Conservation (phyloP, 2,329 filamentous ascomycete species). For the Colletotrichum sojae region DNA sequence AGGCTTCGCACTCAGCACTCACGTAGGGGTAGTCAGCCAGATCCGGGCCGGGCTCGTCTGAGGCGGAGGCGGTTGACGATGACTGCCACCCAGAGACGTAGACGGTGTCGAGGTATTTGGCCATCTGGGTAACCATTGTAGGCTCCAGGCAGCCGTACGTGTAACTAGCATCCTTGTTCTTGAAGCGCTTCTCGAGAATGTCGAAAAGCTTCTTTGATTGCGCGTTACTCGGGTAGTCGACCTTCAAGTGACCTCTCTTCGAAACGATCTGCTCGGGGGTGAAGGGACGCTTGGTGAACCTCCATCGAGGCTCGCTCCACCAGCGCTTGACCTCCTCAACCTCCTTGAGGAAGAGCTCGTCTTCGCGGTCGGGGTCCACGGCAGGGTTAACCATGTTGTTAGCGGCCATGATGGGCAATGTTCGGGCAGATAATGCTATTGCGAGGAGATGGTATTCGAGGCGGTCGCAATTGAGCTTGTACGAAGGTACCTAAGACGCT, state of each 20-base stretch:
- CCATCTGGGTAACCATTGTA: conserved; percentile 99
- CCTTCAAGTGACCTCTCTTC: conserved; percentile 91
- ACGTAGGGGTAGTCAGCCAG: conserved; percentile 97
- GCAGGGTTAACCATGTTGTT: conserved; percentile 74
- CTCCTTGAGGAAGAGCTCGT: conserved; percentile 82
- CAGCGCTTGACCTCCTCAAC: conserved; percentile 91
- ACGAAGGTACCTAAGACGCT: neutral
- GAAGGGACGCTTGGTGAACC: conserved; percentile 91
- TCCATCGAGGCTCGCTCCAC: conserved; percentile 95
- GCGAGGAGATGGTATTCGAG: neutral
- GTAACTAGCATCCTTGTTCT: conserved; percentile 89
- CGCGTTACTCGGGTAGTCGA: conserved; percentile 91
- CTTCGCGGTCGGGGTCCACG: conserved; percentile 70
- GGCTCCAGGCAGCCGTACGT: conserved; percentile 98
- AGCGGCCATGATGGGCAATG: conserved; percentile 65
- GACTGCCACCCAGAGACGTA: conserved; percentile 99
- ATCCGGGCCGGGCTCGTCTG: conserved; percentile 97
- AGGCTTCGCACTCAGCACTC: conserved; percentile 50
- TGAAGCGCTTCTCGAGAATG: conserved; percentile 88
- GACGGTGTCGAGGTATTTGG: conserved; percentile 97
- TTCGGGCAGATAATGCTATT: neutral
- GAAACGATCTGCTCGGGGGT: conserved; percentile 97
- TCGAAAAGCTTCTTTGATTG: conserved; percentile 96
- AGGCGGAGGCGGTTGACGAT: conserved; percentile 93
- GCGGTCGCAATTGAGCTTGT: neutral